phyloP scores from a whole-genome alignment of 805 yeast genomes.

The Candida lessepsii region DNA sequence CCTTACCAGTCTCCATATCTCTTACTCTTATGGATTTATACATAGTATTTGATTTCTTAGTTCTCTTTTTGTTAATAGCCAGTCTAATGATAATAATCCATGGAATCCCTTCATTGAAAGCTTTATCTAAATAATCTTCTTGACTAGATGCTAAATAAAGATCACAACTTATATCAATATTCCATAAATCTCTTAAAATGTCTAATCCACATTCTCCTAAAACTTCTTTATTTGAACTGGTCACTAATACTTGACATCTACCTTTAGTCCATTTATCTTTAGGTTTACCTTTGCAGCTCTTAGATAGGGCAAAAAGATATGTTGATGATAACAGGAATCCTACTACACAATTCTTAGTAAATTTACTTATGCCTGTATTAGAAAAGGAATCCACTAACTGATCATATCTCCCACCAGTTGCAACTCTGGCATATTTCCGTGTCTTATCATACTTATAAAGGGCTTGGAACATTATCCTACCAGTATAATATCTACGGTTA shows the following conservation, averaged over 20 bases:
- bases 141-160: slow-evolving; percentile 29
- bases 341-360: slow-evolving; percentile 54
- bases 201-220: slow-evolving; percentile 63
- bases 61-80: slow-evolving; percentile 28
- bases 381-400: slow-evolving; percentile 64
- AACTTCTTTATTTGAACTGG: slow-evolving; percentile 59
- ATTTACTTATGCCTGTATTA: slow-evolving; percentile 35
- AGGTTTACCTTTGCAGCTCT: slow-evolving; percentile 22
- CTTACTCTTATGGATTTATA: slow-evolving; percentile 77
- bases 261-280: slow-evolving; percentile 27
- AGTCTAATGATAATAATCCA: slow-evolving; percentile 81
- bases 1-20: slow-evolving; percentile 58
- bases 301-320: slow-evolving; percentile 36
- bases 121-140: slow-evolving; percentile 67
- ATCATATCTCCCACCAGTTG: slow-evolving; percentile 96
- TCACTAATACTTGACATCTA: slow-evolving; percentile 80
- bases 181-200: slow-evolving; percentile 68
- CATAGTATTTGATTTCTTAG: slow-evolving; percentile 31
- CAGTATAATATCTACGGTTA: slow-evolving; percentile 72
- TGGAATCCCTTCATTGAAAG: slow-evolving; percentile 66
- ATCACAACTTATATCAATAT: slow-evolving; percentile 77
- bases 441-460: slow-evolving; percentile 60
- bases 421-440: slow-evolving; percentile 50
- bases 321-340: slow-evolving; percentile 77
- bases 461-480: slow-evolving; percentile 88